phyloP scores from a whole-genome alignment of 2,329 filamentous ascomycete species.

The Colletotrichum cordylinicola region DNA sequence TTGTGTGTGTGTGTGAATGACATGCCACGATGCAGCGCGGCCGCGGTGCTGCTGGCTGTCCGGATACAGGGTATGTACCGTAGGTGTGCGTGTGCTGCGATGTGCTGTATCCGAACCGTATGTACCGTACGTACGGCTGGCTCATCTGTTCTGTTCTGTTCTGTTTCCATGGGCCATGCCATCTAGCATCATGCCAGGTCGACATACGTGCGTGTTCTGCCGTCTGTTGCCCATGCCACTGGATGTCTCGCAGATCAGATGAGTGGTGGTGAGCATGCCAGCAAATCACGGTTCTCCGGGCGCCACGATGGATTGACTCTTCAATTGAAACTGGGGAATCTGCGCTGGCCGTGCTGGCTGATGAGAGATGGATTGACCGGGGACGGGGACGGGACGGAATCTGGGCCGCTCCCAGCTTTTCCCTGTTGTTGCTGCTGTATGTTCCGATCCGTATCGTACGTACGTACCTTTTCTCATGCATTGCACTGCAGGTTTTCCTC shows the following conservation, averaged over 20 bases:
- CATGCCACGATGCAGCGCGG: background rate
- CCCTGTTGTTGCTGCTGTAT: background rate
- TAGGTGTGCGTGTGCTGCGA: background rate
- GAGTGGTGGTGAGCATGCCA: slow-evolving; percentile 6
- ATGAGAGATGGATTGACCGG: background rate
- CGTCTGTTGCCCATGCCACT: background rate
- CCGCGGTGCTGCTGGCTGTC: background rate
- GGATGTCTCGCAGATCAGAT: slow-evolving; percentile 8
- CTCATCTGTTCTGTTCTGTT: background rate
- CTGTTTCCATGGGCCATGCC: background rate
- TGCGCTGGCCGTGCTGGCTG: background rate
- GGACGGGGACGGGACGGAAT: background rate
- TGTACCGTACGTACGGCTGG: background rate
- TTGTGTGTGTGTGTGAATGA: background rate
- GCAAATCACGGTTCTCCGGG: slow-evolving; percentile 1
- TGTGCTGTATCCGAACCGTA: background rate
- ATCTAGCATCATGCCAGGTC: background rate
- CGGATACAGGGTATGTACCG: background rate
- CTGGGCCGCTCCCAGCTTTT: background rate
- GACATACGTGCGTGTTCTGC: background rate
- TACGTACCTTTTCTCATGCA: background rate
- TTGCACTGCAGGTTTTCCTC: background rate
- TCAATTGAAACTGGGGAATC: background rate
- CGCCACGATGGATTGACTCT: background rate
- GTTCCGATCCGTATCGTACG: background rate